Evolutionary conservation across 208 protist genomes (phyloP).

Genomic region (Willaertia magna): DNA sequence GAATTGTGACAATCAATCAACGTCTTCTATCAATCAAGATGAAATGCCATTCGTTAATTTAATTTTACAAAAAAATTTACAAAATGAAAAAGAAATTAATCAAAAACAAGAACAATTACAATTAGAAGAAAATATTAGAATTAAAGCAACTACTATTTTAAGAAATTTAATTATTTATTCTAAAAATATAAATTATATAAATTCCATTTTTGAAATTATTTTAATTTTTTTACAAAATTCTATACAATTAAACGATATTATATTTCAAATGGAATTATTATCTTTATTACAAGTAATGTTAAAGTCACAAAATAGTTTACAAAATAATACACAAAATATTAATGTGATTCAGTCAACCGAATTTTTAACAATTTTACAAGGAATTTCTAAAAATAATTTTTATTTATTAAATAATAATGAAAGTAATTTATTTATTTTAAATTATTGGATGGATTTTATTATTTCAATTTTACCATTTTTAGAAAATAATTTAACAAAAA

Average conservation of each 20-base stretch:
- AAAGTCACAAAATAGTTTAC: no score
- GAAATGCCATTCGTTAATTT: no score
- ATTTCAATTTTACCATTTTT: background rate
- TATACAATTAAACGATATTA: background rate
- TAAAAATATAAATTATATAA: background rate
- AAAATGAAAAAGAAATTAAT: background rate
- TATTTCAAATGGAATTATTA: slow-evolving; percentile 4
- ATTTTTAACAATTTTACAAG: no score
- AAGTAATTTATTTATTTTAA: background rate
- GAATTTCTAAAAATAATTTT: no score
- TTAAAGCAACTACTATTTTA: background rate
- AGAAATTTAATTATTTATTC: background rate
- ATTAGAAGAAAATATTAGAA: background rate
- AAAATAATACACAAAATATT: no score
- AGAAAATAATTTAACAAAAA: background rate
- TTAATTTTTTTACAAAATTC: background rate
- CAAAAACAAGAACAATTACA: background rate
- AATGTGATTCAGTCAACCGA: no score
- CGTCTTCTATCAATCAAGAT: no score
- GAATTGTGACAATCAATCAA: background rate
- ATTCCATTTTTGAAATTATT: background rate
- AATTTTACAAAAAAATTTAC: background rate
- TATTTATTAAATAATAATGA: no score
- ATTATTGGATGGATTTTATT: background rate
- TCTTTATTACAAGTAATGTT: no score